Percentiles rank a stretch among this genome's conserved stretches.
These are phyloP conservation scores for Phytophthora cactorum DNA, from an alignment of 352 stramenopile genomes.

Conservation along the genomic window DNA sequence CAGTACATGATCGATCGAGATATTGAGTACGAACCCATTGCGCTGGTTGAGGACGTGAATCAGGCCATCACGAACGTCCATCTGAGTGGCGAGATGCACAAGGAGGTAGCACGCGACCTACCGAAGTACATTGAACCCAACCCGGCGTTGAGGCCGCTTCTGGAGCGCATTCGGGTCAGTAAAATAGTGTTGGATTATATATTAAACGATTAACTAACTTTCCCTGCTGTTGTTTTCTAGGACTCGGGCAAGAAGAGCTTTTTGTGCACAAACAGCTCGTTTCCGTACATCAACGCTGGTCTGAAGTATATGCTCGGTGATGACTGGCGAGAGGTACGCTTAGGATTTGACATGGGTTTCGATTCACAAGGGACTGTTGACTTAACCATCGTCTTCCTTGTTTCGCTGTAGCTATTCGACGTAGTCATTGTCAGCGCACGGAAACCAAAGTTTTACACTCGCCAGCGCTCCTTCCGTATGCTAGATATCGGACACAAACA, in stretches of 20 bases:
- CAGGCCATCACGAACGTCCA: constrained; percentile 90
- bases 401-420: constrained; percentile 78
- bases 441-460: constrained; percentile 94
- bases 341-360: not conserved
- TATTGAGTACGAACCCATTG: constrained; percentile 91
- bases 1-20: constrained; percentile 92
- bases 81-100: constrained; percentile 93
- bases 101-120: constrained; percentile 84
- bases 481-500: constrained; percentile 68
- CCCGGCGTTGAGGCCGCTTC: constrained; percentile 80
- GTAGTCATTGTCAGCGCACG: constrained; percentile 89
- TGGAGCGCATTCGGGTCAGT: constrained; percentile 74
- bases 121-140: constrained; percentile 91
- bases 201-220: not conserved
- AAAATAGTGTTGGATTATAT: not conserved
- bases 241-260: constrained; percentile 91
- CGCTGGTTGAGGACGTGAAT: constrained; percentile 90
- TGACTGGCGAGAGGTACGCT: constrained; percentile 77
- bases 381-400: no score
- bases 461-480: constrained; percentile 75
- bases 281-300: constrained; percentile 93
- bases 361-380: not conserved
- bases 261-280: constrained; percentile 94
- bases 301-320: constrained; percentile 93
- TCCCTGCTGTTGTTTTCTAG: constrained; percentile 32